Conservation (phyloP, 371 early-diverging fungal genomes). For the Cladochytrium tenue region DNA sequence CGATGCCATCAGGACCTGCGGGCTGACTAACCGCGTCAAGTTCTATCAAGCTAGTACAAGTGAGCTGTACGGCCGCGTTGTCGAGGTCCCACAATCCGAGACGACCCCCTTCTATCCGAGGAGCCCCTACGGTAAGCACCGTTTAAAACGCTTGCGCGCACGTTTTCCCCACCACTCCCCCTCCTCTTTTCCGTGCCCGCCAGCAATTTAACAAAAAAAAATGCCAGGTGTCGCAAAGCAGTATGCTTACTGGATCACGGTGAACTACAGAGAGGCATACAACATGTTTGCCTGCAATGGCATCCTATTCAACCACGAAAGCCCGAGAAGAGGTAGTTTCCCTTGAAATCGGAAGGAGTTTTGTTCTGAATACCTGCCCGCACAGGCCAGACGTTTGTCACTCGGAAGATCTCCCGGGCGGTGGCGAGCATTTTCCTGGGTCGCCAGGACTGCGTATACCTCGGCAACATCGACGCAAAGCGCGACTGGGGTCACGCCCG, state of each 20-base stretch:
- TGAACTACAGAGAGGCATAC: slow-evolving; percentile 84
- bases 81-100: slow-evolving; percentile 79
- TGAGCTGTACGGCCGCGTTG: slow-evolving; percentile 81
- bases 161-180: background rate
- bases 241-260: slow-evolving; percentile 80
- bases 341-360: background rate
- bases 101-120: slow-evolving; percentile 86
- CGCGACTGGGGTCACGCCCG: slow-evolving; percentile 90
- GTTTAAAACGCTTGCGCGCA: background rate
- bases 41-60: slow-evolving; percentile 87
- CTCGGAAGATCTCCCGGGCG: slow-evolving; percentile 80
- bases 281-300: slow-evolving; percentile 83
- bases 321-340: slow-evolving; percentile 65
- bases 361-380: background rate
- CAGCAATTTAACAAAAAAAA: background rate
- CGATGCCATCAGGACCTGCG: slow-evolving; percentile 80
- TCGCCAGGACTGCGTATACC: slow-evolving; percentile 69
- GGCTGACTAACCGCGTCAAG: slow-evolving; percentile 66
- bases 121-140: slow-evolving; percentile 66
- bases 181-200: background rate
- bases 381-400: slow-evolving; percentile 77
- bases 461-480: slow-evolving; percentile 83
- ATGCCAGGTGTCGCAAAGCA: slow-evolving; percentile 72
- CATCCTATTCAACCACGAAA: slow-evolving; percentile 86
- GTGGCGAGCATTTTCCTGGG: slow-evolving; percentile 77